Evolutionary conservation across 352 stramenopile genomes (phyloP).

Genomic region (Globisporangium viniferum): DNA sequence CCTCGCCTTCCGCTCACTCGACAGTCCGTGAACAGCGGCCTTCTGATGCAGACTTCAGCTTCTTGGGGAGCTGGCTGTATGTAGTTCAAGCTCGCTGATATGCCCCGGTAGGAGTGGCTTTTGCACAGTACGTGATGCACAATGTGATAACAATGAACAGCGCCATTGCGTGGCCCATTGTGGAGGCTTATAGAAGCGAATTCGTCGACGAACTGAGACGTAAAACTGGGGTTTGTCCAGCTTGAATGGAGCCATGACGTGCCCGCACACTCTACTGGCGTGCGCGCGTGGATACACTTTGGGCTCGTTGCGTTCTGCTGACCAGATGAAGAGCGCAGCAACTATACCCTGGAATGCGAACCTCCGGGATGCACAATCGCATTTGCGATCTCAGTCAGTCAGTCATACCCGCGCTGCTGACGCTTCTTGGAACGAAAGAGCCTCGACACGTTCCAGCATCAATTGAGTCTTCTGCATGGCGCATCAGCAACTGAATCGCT

Average conservation of each 20-base stretch:
- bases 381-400: neutral
- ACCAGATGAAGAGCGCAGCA: neutral
- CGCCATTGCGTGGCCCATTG: neutral
- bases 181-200: neutral
- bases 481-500: constrained; percentile 22
- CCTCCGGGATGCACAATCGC: neutral
- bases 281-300: neutral
- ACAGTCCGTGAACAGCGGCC: neutral
- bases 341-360: neutral
- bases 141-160: neutral
- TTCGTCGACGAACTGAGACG: neutral
- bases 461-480: neutral
- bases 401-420: no score
- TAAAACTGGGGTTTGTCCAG: neutral
- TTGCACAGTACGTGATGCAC: neutral
- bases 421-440: neutral
- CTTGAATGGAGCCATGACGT: neutral
- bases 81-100: neutral
- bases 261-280: neutral
- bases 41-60: neutral
- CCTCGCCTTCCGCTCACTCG: neutral
- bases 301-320: neutral
- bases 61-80: neutral
- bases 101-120: neutral
- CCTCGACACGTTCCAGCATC: neutral